Conservation (phyloP, 768 basidiomycete species). For the Mrakia blollopis region DNA sequence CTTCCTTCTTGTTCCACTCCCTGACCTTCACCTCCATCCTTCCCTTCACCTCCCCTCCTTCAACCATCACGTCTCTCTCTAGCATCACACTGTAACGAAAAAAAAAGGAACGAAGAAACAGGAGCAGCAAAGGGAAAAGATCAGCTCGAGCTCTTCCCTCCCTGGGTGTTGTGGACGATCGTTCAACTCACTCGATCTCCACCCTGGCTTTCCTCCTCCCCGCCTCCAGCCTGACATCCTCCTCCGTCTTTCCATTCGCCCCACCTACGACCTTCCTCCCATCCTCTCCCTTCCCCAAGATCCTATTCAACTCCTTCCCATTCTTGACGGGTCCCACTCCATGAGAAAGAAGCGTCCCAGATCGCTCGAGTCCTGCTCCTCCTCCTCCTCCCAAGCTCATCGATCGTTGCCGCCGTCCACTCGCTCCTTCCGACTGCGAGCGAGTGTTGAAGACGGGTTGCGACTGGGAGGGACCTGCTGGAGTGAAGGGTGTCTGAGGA, state of each 20-base stretch:
- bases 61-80: constrained; percentile 67
- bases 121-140: too few species aligned
- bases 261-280: constrained; percentile 21
- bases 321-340: constrained; percentile 53
- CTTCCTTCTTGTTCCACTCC: constrained; percentile 53
- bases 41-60: constrained; percentile 70
- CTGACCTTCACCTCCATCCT: constrained; percentile 62
- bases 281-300: constrained; percentile 57
- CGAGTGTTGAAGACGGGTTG: too few species aligned
- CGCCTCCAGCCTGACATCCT: constrained; percentile 61
- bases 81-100: constrained; percentile 52
- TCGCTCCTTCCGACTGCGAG: neutral
- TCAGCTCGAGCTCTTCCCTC: too few species aligned
- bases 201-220: constrained; percentile 58
- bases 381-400: constrained; percentile 22
- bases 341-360: constrained; percentile 55
- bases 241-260: constrained; percentile 28
- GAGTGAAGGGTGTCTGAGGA: constrained; percentile 3
- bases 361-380: constrained; percentile 49
- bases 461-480: neutral
- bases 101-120: too few species aligned
- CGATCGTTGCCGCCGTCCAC: neutral
- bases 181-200: constrained; percentile 55
- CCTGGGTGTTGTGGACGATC: too few species aligned
- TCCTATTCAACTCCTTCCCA: constrained; percentile 56